Evolutionary conservation across 2,329 filamentous ascomycete species (phyloP), one percentile per base, ranked within the genome.

Genomic region (Verticillium dahliae): DNA sequence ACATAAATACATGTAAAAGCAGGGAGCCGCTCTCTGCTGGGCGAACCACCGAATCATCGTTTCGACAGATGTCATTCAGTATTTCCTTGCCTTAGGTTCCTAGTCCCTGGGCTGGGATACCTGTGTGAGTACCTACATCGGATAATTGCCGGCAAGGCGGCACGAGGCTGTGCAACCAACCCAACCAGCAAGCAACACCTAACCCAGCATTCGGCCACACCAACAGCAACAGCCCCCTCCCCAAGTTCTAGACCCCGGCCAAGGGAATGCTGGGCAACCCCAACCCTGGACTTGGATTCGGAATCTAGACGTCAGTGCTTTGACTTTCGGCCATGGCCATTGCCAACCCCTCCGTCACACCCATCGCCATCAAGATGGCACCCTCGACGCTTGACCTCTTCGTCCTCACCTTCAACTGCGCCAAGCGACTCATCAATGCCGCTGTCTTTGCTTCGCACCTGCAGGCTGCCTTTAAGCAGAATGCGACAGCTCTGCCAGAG

Each of bases 341-440:
- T 60, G 58, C 58, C 63, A 58, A 64, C 60, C 59, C 58, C 62
- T 62, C 56, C 58, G 56, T 57, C 56, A 52, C n/a, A 18, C 45
- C 45, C 45, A 52, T 9, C 6, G 60, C 63, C 18, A 18, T 22
- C 45, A 68, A 67, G 39, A 75, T 73, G 77, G 70, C 75, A 60
- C 69, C 73, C 58, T 80, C 81, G 52, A 76, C 81, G 63, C 80
- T 96, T 61, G 86, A 88, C 69, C 76, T 92, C 61, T 89, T 96
- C 69, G 83, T 96, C 65, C 75, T 97, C 60, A 96, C 93, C 11
- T 97, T 95, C 80, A 98, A 98, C 73, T 96, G 91, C 70, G 94
- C 84, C 37, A 90, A 91, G 67, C 81, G 81, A 60, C 76, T 86
- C 9, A 85, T 97, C 69, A 82, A 93, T 67, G 80, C 87, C 27